Conservation (phyloP, 257 asterid species). For the Solanum pinnatisectum region DNA sequence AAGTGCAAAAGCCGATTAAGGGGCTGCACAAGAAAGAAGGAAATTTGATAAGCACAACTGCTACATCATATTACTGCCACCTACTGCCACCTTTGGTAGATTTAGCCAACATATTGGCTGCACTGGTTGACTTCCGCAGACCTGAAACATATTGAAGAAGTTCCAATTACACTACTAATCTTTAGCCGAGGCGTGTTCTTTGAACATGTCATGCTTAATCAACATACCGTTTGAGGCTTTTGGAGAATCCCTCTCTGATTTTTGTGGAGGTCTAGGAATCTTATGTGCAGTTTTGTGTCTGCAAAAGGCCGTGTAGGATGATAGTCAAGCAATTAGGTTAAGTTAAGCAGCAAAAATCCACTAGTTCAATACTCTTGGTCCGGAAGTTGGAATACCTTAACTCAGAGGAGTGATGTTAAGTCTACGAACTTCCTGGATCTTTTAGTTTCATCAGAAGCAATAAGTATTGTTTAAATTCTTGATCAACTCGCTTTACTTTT, state of each 20-base stretch:
- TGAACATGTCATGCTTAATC: neutral
- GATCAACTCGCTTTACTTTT: neutral
- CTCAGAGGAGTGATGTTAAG: neutral
- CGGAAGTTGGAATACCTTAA: neutral
- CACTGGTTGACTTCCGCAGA: slow-evolving; percentile 23
- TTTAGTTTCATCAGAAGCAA: neutral
- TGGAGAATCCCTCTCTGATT: slow-evolving; percentile 17
- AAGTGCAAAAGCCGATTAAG: neutral
- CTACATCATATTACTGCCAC: slow-evolving; percentile 16
- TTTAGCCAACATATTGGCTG: slow-evolving; percentile 19
- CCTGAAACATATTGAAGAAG: slow-evolving; percentile 22
- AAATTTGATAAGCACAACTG: neutral
- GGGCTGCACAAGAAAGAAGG: neutral
- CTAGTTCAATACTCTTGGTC: neutral
- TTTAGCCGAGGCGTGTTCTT: neutral
- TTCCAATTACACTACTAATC: neutral
- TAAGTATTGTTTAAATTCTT: neutral
- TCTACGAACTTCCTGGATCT: neutral
- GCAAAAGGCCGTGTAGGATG: neutral
- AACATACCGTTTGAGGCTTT: slow-evolving; percentile 30
- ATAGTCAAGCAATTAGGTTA: neutral
- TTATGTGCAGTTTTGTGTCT: slow-evolving; percentile 21
- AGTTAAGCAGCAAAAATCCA: neutral
- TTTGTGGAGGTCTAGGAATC: slow-evolving; percentile 18
- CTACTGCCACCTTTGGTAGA: slow-evolving; percentile 13